Percentiles rank a stretch among this genome's conserved stretches.
phyloP scores from a whole-genome alignment of 1,284 basidiomycete genomes.

The Pseudozyma thailandica region DNA sequence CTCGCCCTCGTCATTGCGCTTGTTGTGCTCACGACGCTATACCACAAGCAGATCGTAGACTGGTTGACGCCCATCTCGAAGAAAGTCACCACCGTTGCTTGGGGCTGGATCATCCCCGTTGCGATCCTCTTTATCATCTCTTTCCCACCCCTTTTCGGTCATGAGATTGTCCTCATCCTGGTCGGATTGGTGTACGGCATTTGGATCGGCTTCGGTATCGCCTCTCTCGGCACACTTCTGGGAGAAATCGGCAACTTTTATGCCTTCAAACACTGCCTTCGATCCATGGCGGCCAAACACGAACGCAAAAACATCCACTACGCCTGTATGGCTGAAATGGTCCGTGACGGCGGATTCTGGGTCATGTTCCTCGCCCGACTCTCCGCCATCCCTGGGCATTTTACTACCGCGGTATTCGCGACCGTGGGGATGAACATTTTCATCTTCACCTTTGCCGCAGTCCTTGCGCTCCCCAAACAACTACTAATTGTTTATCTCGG shows the following conservation, averaged over 20 bases:
- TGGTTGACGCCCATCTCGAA: constrained; percentile 76
- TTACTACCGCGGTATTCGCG: constrained; percentile 78
- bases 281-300: constrained; percentile 76
- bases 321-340: constrained; percentile 79
- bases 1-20: constrained; percentile 70
- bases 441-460: constrained; percentile 77
- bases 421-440: constrained; percentile 78
- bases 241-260: constrained; percentile 64
- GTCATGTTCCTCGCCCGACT: constrained; percentile 61
- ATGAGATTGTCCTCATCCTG: constrained; percentile 79
- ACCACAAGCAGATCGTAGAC: constrained; percentile 76
- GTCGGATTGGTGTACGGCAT: constrained; percentile 75
- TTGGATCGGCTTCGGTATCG: constrained; percentile 65
- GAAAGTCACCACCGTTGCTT: constrained; percentile 73
- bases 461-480: constrained; percentile 80
- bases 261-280: constrained; percentile 76
- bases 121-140: constrained; percentile 78
- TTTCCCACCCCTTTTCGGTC: constrained; percentile 74
- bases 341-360: constrained; percentile 81
- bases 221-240: constrained; percentile 55
- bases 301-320: constrained; percentile 79
- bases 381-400: constrained; percentile 72
- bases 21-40: constrained; percentile 75
- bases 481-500: constrained; percentile 66
- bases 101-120: constrained; percentile 85